These are phyloP conservation scores for Metschnikowia bowlesiae DNA, from an alignment of 805 yeast species.

Conservation along the genomic window DNA sequence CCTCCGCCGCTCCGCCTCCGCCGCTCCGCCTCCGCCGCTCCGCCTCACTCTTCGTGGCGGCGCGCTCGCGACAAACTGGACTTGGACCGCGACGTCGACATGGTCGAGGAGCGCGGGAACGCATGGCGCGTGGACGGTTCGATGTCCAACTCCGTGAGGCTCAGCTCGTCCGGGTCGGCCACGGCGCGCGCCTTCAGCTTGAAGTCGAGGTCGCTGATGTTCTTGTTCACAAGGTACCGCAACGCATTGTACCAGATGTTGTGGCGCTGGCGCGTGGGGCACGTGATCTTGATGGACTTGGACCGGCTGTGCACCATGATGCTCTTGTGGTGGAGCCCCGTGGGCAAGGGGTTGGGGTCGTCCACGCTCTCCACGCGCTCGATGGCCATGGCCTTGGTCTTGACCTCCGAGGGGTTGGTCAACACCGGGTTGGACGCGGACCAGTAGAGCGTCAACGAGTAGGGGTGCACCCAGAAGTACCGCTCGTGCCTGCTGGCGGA, in stretches of 20 bases:
- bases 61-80: not conserved
- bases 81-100: constrained; percentile 10
- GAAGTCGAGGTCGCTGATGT: constrained; percentile 51
- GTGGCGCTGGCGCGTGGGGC: constrained; percentile 83
- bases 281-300: constrained; percentile 70
- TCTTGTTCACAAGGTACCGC: constrained; percentile 66
- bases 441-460: constrained; percentile 89
- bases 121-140: constrained; percentile 17
- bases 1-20: no score
- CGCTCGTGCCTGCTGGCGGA: constrained; percentile 84
- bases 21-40: no score
- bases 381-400: constrained; percentile 78
- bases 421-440: constrained; percentile 73
- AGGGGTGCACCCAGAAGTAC: constrained; percentile 96
- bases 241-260: constrained; percentile 88
- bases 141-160: constrained; percentile 8
- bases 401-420: constrained; percentile 59
- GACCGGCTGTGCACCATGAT: constrained; percentile 68
- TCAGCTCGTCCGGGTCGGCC: constrained; percentile 5
- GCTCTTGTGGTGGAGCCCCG: constrained; percentile 83
- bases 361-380: constrained; percentile 71
- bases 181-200: constrained; percentile 15
- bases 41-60: no score
- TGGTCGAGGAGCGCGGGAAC: constrained; percentile 16
- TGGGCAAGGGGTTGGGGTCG: constrained; percentile 83